Evolutionary conservation across 306 rosid species (phyloP), one percentile per base, ranked within the genome.

Genomic region (Purshia tridentata): DNA sequence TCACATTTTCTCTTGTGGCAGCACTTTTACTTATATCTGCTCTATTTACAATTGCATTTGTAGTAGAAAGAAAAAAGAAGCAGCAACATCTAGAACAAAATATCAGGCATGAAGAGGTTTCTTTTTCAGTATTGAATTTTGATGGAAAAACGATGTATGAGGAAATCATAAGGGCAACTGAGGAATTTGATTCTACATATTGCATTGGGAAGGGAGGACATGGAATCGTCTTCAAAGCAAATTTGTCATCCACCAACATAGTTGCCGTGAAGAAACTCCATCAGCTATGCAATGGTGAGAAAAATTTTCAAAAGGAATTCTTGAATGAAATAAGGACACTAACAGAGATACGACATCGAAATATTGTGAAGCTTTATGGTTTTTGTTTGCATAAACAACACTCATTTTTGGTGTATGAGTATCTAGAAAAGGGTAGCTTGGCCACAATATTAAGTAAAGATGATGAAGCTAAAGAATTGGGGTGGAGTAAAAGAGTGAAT

Each of bases 181-280:
- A 12, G 47, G 57, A 53, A 41, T 77, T 69, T 46, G 66, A 77
- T 58, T 40, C 22, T 16, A 42, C 12, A 9, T 77, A 42, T 70
- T 77, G 76, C 58, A 63, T 77, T 7, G 65, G 81, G 15, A 70
- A 22, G 1, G 76, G 76, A 6, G 66, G 72, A 41, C 23, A 7
- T 35, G 81, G 76, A 20, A 70, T 59, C 18, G 76, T 77, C 29
- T 77, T 70, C 9, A 63, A 39, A 42, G 72, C 70, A 14, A 20
- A 22, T 20, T 41, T 76, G 11, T 44, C 62, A 1, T 16, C 15
- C 8, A 11, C 47, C 35, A 70, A 23, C 9, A 55, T 53, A 4
- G 44, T 72, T 16, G 81, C 76, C 11, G 20, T 70, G 53, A 77
- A 77, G 76, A 77, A 70, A 18, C 44, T 77, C 29, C 57, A 72